Percentiles rank a stretch among this genome's conserved stretches.
phyloP scores from a whole-genome alignment of 176 grass and related monocot genomes.

The Zizania latifolia region DNA sequence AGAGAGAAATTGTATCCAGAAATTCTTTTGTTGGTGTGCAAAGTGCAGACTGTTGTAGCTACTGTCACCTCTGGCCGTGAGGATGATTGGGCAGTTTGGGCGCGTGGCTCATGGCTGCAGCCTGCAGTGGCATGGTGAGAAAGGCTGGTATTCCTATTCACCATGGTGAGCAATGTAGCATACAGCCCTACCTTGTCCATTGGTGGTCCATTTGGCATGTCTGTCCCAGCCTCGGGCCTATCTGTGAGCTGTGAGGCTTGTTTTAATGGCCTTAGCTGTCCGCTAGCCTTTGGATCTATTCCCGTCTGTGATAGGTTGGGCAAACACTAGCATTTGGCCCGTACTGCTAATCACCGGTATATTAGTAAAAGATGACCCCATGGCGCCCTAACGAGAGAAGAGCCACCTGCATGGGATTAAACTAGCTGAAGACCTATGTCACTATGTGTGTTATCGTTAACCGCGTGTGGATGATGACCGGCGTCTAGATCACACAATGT shows the following conservation, averaged over 20 bases:
- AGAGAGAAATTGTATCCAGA: too few species aligned
- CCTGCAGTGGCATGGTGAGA: background rate
- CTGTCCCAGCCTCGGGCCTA: constrained; percentile 8
- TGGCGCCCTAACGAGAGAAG: background rate
- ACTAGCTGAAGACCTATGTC: too few species aligned
- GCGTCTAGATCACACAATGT: constrained; percentile 32
- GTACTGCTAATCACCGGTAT: constrained; percentile 4
- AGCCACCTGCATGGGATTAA: background rate
- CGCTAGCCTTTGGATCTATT: constrained; percentile 27
- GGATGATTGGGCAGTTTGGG: background rate
- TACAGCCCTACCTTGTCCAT: background rate
- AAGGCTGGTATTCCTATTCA: background rate
- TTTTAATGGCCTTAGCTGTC: constrained; percentile 26
- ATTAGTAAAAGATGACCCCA: background rate
- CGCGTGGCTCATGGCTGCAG: background rate
- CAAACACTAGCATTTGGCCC: constrained; percentile 19
- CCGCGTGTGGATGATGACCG: background rate
- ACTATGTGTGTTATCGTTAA: too few species aligned
- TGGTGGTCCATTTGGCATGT: constrained; percentile 29
- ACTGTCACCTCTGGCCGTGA: too few species aligned
- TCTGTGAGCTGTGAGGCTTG: constrained; percentile 25
- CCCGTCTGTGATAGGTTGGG: background rate
- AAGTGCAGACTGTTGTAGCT: background rate
- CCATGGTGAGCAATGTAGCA: background rate
- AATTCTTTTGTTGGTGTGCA: too few species aligned